Evolutionary conservation across 2,329 filamentous ascomycete genomes (phyloP), one percentile per base, ranked within the genome.

Genomic region (Cryphonectria radicalis): DNA sequence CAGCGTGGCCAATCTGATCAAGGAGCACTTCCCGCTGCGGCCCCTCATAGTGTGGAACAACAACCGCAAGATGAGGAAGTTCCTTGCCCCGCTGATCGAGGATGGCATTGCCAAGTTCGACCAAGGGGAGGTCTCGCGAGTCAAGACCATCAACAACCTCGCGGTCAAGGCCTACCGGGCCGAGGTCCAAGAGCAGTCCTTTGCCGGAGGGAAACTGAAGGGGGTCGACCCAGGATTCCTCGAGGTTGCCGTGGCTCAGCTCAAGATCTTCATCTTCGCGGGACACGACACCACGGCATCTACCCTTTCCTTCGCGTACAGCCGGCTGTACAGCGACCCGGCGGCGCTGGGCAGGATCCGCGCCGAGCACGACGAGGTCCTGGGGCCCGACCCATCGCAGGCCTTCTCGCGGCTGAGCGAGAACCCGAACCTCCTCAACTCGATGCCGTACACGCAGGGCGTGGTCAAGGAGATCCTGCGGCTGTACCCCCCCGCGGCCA

Each of bases 391-490:
- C 8, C 46, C 82, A 10, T 75, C 79, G 4, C 75, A 77, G 2
- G 77, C 79, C 8, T 77, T 79, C 0, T 80, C 81, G 42, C 74
- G 75, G 0, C 74, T 84, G 19, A 77, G 84, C 3, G 77, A 80
- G 17, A 77, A 84, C 5, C 83, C 85, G 0, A 77, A 81, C 42
- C 79, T 84, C 6, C 79, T 89, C 66, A 86, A 85, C 73, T 78
- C 82, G 8, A 79, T 90, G 4, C 79, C 81, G 0, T 89, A 88
- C 74, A 86, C 86, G 0, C 80, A 79, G 3, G 87, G 85, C n/a
- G 82, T 88, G 6, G 82, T 88, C 70, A 87, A 87, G 71, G 88
- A 90, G 76, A 79, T 83, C 0, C 79, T 90, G 0, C 82, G 87
- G 2, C 74, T 89, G 22, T 86, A 84, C 70, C 86, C 87, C 0